phyloP scores from a whole-genome alignment of 257 asterid species.

The Galeopsis tetrahit region DNA sequence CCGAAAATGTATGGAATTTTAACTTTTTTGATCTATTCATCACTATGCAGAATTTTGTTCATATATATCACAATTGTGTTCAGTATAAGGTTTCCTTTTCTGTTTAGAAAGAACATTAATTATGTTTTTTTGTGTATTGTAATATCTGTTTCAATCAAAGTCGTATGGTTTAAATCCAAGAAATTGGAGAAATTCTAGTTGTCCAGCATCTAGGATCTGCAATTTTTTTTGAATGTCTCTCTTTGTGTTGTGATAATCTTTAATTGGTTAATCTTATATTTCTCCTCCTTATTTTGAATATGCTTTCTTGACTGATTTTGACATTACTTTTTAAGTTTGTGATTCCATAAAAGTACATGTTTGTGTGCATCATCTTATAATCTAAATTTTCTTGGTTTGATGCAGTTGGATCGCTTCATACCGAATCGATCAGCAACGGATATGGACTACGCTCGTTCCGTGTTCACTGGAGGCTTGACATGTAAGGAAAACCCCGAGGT shows the following conservation, averaged over 20 bases:
- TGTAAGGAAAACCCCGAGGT: slow-evolving; percentile 77
- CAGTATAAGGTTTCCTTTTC: neutral
- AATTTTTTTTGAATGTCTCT: too few species aligned
- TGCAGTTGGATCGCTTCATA: too few species aligned
- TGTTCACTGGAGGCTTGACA: slow-evolving; percentile 62
- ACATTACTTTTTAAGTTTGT: neutral
- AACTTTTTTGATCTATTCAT: neutral
- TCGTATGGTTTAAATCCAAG: too few species aligned
- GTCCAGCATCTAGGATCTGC: neutral
- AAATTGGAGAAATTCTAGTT: neutral
- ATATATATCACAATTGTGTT: neutral
- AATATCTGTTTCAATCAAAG: too few species aligned
- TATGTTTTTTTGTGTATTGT: neutral
- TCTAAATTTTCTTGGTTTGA: slow-evolving; percentile 10
- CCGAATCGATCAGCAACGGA: too few species aligned
- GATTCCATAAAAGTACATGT: neutral
- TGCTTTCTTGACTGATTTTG: neutral
- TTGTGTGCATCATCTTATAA: neutral
- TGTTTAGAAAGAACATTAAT: neutral
- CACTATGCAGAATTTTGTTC: neutral
- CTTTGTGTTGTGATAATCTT: too few species aligned
- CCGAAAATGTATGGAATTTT: slow-evolving; percentile 60
- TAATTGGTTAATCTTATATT: too few species aligned
- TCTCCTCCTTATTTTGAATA: neutral
- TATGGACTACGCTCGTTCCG: too few species aligned